These are phyloP conservation scores for Penicillium sp. DNA, from an alignment of 2,329 filamentous ascomycete genomes.

Conservation along the genomic window DNA sequence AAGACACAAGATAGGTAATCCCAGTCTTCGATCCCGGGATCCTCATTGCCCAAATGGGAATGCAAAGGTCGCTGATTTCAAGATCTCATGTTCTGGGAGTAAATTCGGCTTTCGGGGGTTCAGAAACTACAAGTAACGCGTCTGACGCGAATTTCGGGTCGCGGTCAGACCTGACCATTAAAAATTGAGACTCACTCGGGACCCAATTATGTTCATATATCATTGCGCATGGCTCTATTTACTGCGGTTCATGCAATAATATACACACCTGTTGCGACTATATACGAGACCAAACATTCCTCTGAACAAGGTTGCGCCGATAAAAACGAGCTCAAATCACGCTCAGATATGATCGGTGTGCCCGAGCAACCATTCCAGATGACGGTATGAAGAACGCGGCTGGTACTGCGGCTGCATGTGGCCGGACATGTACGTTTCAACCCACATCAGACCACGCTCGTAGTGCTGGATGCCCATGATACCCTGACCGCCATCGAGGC, in stretches of 20 bases:
- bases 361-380: slow-evolving; percentile 49
- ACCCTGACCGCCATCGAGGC: slow-evolving; percentile 63
- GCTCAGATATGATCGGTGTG: slow-evolving; percentile 27
- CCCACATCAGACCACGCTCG: slow-evolving; percentile 75
- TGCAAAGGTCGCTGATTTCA: background rate
- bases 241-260: background rate
- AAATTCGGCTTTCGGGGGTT: background rate
- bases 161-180: background rate
- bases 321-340: background rate
- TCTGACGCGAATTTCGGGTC: background rate
- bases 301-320: background rate
- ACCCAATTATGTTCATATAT: background rate
- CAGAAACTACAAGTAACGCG: background rate
- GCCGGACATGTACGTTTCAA: slow-evolving; percentile 41
- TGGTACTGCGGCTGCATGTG: slow-evolving; percentile 60
- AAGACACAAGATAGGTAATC: background rate
- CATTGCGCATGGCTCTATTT: background rate
- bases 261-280: background rate
- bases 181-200: background rate
- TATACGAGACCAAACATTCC: background rate
- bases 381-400: slow-evolving; percentile 65
- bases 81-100: background rate
- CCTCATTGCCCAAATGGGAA: background rate
- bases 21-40: background rate
- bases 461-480: slow-evolving; percentile 69